Base-by-base conservation (phyloP, 2,329 filamentous ascomycete species). In the Ophiostoma piceae region DNA sequence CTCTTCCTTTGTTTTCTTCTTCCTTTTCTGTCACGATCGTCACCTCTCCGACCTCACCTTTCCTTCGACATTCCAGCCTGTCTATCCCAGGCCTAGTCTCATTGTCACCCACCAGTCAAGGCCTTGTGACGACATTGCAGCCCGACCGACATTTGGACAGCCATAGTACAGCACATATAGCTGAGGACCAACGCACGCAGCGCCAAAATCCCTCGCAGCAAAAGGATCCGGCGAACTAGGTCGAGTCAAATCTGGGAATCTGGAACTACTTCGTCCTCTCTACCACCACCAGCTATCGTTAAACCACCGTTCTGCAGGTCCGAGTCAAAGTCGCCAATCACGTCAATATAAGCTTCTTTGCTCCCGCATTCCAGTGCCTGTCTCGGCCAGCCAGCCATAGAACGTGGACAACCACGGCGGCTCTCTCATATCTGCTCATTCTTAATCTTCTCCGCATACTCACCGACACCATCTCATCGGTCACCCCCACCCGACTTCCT, bases 61-160 rank as follows among this genome's bases (percentile, higher is more conserved):
- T 39, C 60, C 54, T 54, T 62, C 60, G 29, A 41, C n/a, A 29
- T 60, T 66, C 39, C 64, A 43, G n/a, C 29, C 68, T 47, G 29
- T 39, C 64, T 35, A 14, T 29, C 26, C 26, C 54, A 60, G 26
- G 54, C 26, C 26, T 29, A 60, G 54, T 29, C 54, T 29, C 54
- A 29, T 26, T 29, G 54, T 32, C 57, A 62, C 57, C 57, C 37
- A 41, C 26, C 66, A 37, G 47, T 39, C 54, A 35, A 19, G 19
- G 43, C 37, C 39, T 22, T 22, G 41, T 68, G 69, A 70, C 69
- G 66, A 67, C 69, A 70, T 66, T 70, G 47, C 66, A 26, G 41
- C 67, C 66, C 60, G 47, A 68, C 68, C 54, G 22, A 16, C 32
- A 41, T 66, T 57, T 57, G 57, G 26, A 32, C 57, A 62, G 57